A percentile compares a stretch with the other conserved stretches of the same genome.
Evolutionary conservation across 345 rosid species (phyloP).

Genomic region (Aurinia saxatilis): DNA sequence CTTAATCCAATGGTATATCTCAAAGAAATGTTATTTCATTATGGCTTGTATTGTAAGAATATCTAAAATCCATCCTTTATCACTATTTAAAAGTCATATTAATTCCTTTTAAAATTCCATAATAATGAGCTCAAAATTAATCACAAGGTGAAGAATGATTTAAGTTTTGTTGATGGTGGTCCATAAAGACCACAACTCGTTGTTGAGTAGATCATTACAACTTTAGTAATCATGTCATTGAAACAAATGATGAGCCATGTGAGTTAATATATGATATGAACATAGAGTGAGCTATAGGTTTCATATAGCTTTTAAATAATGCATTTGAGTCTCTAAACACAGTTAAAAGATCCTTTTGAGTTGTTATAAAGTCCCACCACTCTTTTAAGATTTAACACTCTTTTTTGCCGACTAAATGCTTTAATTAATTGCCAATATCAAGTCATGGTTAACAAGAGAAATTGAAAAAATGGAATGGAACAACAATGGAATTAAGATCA

Average conservation of each 20-base stretch:
- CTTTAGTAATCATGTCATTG: conserved; percentile 25
- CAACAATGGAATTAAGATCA: too few relatives aligned
- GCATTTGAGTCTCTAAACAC: conserved; percentile 16
- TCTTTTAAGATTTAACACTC: not conserved
- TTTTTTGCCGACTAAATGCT: too few relatives aligned
- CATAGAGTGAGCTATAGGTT: conserved; percentile 17
- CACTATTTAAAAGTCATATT: too few relatives aligned
- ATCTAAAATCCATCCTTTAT: not conserved
- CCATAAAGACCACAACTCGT: conserved; percentile 15
- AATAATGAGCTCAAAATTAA: conserved; percentile 7
- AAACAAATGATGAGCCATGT: conserved; percentile 31
- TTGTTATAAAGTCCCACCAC: conserved; percentile 27
- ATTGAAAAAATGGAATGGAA: too few relatives aligned
- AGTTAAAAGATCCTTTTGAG: conserved; percentile 22
- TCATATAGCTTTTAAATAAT: conserved; percentile 16
- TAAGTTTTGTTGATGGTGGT: conserved; percentile 17
- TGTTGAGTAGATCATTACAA: conserved; percentile 35
- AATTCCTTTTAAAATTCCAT: too few relatives aligned
- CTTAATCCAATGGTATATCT: not conserved
- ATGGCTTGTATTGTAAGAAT: too few relatives aligned
- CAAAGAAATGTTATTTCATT: too few relatives aligned
- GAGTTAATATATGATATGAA: conserved; percentile 16
- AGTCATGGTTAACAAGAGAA: too few relatives aligned
- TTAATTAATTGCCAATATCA: too few relatives aligned
- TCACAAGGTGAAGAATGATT: not conserved